These are phyloP conservation scores for Allium sativum DNA, from an alignment of 106 monocot species.

Conservation along the genomic window DNA sequence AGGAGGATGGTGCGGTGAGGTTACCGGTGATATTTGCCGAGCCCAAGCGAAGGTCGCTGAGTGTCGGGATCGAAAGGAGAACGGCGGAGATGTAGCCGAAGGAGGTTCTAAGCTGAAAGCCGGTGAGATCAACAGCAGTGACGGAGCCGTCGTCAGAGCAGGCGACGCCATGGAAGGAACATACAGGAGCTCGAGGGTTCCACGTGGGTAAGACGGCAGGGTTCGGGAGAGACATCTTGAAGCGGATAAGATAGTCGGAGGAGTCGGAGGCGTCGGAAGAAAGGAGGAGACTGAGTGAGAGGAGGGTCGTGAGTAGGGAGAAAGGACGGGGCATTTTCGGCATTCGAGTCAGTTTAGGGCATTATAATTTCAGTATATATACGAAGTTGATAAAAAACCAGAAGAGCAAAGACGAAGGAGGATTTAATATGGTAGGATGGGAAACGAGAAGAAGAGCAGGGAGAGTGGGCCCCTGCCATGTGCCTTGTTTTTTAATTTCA, in stretches of 20 bases:
- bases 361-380: not conserved
- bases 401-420: conserved; percentile 9
- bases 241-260: conserved; percentile 33
- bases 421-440: conserved; percentile 9
- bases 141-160: conserved; percentile 25
- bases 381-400: conserved; percentile 1
- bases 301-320: conserved; percentile 1
- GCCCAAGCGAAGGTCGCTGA: conserved; percentile 36
- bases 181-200: conserved; percentile 20
- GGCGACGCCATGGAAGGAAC: conserved; percentile 47
- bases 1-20: conserved; percentile 1
- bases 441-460: not conserved
- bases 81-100: conserved; percentile 28
- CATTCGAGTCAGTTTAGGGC: too few relatives aligned
- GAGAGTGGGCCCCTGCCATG: not conserved
- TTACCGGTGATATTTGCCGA: conserved; percentile 41
- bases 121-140: conserved; percentile 27
- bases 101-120: conserved; percentile 28
- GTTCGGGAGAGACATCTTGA: conserved; percentile 47
- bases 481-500: not conserved
- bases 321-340: not conserved
- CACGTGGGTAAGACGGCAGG: conserved; percentile 30
- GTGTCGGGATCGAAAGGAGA: conserved; percentile 28
- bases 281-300: conserved; percentile 7
- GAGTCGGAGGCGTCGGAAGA: not conserved